Percentiles rank a stretch among this genome's conserved stretches.
Evolutionary conservation across 169 alveolate genomes (phyloP).

Genomic region (Plasmodium coatneyi): DNA sequence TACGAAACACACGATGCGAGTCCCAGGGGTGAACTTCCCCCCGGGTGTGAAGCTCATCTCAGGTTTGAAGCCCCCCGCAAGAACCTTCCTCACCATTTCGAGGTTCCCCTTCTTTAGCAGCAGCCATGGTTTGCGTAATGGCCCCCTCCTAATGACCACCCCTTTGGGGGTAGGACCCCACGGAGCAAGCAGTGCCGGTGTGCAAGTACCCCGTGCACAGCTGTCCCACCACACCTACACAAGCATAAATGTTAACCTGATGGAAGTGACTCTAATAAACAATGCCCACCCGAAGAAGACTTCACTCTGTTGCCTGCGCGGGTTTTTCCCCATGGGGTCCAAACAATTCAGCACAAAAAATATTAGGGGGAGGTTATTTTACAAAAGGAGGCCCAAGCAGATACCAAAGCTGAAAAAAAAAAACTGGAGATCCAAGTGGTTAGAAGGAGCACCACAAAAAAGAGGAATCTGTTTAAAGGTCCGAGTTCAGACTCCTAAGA

Average conservation of each 20-base stretch:
- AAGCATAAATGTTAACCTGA: too few species aligned
- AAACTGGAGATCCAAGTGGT: conserved; percentile 87
- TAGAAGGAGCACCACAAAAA: conserved; percentile 88
- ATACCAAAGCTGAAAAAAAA: conserved; percentile 85
- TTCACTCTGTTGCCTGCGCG: not conserved
- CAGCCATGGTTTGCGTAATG: not conserved
- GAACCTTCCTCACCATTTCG: not conserved
- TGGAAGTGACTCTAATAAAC: not conserved
- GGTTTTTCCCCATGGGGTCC: not conserved
- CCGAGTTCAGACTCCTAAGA: conserved; percentile 87
- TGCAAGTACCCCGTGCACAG: not conserved
- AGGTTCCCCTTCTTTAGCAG: not conserved
- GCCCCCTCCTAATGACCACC: not conserved
- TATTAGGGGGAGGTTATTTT: conserved; percentile 84
- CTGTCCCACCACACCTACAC: not conserved
- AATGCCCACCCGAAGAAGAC: not conserved
- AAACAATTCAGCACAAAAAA: conserved; percentile 81
- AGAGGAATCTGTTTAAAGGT: conserved; percentile 85
- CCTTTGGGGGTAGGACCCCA: not conserved
- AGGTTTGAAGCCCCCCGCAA: not conserved
- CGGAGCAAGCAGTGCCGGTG: not conserved
- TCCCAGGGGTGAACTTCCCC: not conserved
- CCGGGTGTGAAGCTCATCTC: not conserved
- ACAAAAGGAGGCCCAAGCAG: conserved; percentile 86
- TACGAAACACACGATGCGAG: not conserved